Base-by-base conservation (phyloP, 306 rosid species). In the Erythrophleum fordii region DNA sequence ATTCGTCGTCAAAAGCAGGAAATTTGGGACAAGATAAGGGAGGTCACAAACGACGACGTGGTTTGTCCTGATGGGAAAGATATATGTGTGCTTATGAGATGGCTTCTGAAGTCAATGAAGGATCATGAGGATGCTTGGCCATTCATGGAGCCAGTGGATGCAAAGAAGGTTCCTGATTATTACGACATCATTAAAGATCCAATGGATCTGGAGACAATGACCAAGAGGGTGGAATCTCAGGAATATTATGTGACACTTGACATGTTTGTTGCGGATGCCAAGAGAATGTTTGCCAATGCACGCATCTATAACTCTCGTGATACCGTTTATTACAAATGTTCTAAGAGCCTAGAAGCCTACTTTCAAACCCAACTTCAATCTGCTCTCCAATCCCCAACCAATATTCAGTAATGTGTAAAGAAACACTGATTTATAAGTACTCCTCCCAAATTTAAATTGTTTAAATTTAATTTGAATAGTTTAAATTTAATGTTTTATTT, bases 1-100 rank as follows among this genome's bases (percentile, higher is more conserved):
- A 86, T 94, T 82, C 97, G 93, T 66, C 91, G 91, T 52, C 98
- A 94, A 86, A 88, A 97, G 73, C 93, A 85, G 98, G 98, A 97
- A 20, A 91, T 94, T 77, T 97, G 92, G 77, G 98, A 94, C 78
- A 91, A 89, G 85, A 94, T 94, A 76, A 87, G 91, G 79, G 97
- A 91, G 87, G 90, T 94, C 84, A 90, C 97, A 7, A 94, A 89
- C 86, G 94, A 94, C 69, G 85, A 46, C 81, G 92, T 79, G 44
- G 79, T 89, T 60, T 86, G 83, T 79, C 89, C n/a, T n/a, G n/a
- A n/a, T n/a, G n/a, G 70, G 65, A 94, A 91, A 64, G 90, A 86
- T 77, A 87, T 91, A 89, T 86, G 90, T 22, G 83, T 31, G 6
- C 87, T 91, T 82, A 86, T 94, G 97, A 93, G 93, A 28, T 77